Conservation (phyloP, 2,329 filamentous ascomycete genomes). For the Microsporum canis region DNA sequence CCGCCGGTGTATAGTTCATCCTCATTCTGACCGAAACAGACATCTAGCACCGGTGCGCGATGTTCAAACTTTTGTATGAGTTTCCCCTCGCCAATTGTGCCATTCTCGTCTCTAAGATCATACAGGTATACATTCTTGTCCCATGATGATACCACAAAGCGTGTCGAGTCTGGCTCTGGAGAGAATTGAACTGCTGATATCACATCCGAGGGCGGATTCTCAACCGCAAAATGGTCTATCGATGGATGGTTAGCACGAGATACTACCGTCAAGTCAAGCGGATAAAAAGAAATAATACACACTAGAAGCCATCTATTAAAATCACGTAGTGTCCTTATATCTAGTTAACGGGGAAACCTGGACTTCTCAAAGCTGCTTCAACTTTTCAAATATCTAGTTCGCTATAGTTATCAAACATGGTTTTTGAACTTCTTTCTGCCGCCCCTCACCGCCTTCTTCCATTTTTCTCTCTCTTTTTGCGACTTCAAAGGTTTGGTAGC, state of each 20-base stretch:
- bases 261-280: not conserved
- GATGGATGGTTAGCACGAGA: not conserved
- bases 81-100: constrained; percentile 47
- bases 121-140: constrained; percentile 87
- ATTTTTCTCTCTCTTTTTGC: not conserved
- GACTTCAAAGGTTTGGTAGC: not conserved
- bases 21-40: constrained; percentile 77
- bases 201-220: constrained; percentile 71
- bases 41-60: constrained; percentile 74
- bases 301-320: constrained; percentile 13
- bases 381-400: not conserved
- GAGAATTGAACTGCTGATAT: constrained; percentile 82
- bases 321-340: not conserved
- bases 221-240: constrained; percentile 65
- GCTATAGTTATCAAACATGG: no score
- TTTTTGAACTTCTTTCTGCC: not conserved
- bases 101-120: constrained; percentile 50
- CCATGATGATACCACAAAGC: constrained; percentile 87
- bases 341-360: not conserved
- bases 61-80: constrained; percentile 66
- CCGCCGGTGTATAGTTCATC: constrained; percentile 76
- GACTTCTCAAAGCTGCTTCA: not conserved
- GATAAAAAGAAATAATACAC: not conserved
- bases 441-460: not conserved
- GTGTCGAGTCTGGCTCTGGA: constrained; percentile 58